Evolutionary conservation across 306 rosid species (phyloP), one percentile per base, ranked within the genome.

Genomic region (Quercus robur): DNA sequence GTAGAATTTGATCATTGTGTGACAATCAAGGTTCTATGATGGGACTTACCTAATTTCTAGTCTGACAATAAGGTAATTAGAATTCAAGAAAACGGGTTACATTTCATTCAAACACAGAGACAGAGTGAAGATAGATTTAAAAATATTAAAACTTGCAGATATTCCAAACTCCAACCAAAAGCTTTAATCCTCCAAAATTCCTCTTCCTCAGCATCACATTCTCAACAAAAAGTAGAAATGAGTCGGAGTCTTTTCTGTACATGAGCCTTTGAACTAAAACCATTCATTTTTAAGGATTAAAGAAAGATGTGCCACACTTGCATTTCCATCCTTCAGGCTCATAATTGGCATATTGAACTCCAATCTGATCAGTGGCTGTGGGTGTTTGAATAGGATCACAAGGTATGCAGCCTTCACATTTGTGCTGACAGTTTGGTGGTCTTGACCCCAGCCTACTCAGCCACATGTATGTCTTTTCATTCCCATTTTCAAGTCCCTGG

Each of bases 291-390:
- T 14, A 85, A 68, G 86, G 88, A 33, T 44, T 76, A 64, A 79
- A 85, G 58, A 82, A 72, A 77, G 80, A 71, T 66, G 78, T 28
- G 26, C 86, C 86, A 59, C 88, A 82, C 70, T 82, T 85, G 88
- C 88, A 85, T 75, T 69, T 85, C 86, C 88, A 85, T 6, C 86
- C 86, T 23, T 82, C 86, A 3, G 88, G 88, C 41, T 76, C 75
- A n/a, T 85, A 85, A 68, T 85, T 85, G 49, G 88, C 74, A 61
- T 71, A 71, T 33, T 78, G 86, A 76, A 82, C 49, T 20, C 70
- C 77, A 26, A 82, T 4, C 23, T 30, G 81, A 49, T 49, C 80
- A 19, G 74, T 56, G 69, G 79, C 51, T 2, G 77, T 25, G 35
- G 84, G 88, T 4, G 20, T 82, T 77, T 85, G 88, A 66, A 82